Base-by-base conservation (phyloP, 768 basidiomycete genomes). In the Tulasnella sp. region DNA sequence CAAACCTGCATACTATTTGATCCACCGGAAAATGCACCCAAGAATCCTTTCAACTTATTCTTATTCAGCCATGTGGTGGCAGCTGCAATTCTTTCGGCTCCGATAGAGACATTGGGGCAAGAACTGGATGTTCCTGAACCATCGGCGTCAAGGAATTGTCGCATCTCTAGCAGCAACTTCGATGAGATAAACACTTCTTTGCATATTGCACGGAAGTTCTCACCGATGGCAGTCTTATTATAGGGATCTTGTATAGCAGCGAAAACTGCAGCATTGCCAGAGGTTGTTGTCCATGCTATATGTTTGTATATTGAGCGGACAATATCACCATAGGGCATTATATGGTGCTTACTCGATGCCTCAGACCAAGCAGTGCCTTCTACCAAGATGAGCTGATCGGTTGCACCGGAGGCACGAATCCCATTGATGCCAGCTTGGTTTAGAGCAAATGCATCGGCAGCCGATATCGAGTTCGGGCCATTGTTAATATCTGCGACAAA, bases 121-220 rank as follows among this genome's bases (percentile, higher is more conserved):
- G 64, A 69, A 1, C 59, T 59, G 42, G 62, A 69, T 6, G 77
- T 78, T 9, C 61, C 61, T 16, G 76, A 78, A 56, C 75, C 71
- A 58, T 81, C 78, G 32, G 70, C 72, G 63, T 79, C 78, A 57
- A 81, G 77, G 67, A 79, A 81, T 61, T 80, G 77, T 62, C 80
- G 78, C 75, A 79, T 79, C 60, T 81, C 76, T 74, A 58, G 3
- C 12, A 47, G 43, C 22, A 39, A 45, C 16, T 45, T 31, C 34
- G 41, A 20, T 22, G 12, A 13, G 24, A 13, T 22, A 43, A 12
- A 35, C 16, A 12, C 13, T 16, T 35, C 12, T 35, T 35, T 16
- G 13, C 34, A 12, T 12, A 35, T 12, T 16, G 13, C 12, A 16
- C 16, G 12, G 12, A 35, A 12, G 12, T 46, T 58, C 68, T 48